Conservation (phyloP, 1,284 basidiomycete genomes). For the Wallemia ichthyophaga region DNA sequence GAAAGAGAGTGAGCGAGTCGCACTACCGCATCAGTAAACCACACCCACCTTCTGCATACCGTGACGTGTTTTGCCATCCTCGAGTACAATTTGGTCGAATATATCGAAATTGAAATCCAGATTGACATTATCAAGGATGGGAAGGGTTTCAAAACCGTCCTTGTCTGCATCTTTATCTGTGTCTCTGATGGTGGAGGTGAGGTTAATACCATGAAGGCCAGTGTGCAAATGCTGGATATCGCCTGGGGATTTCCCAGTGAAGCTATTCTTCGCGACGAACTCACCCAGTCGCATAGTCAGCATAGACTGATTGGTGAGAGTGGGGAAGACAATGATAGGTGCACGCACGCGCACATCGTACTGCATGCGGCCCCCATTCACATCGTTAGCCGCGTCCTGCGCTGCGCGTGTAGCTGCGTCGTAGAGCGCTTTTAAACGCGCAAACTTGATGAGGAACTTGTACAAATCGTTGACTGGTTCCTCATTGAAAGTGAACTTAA, state of each 20-base stretch:
- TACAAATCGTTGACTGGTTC: constrained; percentile 61
- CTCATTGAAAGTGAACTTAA: constrained; percentile 69
- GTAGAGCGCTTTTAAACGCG: constrained; percentile 70
- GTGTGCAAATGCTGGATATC: constrained; percentile 33
- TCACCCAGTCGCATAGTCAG: constrained; percentile 67
- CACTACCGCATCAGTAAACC: background rate
- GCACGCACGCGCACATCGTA: constrained; percentile 73
- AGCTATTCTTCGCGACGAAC: constrained; percentile 52
- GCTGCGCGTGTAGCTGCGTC: constrained; percentile 84
- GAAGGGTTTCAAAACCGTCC: constrained; percentile 24
- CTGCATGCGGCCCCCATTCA: constrained; percentile 46
- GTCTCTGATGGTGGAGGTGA: constrained; percentile 33
- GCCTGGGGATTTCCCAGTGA: constrained; percentile 24
- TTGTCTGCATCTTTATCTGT: too few species aligned
- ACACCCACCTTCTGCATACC: constrained; percentile 10
- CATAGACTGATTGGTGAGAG: constrained; percentile 11
- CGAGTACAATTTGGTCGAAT: constrained; percentile 22
- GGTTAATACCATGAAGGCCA: constrained; percentile 54
- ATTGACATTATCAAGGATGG: constrained; percentile 78
- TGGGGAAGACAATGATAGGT: constrained; percentile 69
- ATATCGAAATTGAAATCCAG: constrained; percentile 43
- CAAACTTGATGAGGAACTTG: constrained; percentile 57
- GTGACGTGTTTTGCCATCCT: constrained; percentile 8
- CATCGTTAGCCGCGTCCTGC: constrained; percentile 62
- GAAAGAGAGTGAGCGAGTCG: background rate